These are phyloP conservation scores for Aspergillus sp. DNA, from an alignment of 2,329 filamentous ascomycete genomes.

Conservation along the genomic window DNA sequence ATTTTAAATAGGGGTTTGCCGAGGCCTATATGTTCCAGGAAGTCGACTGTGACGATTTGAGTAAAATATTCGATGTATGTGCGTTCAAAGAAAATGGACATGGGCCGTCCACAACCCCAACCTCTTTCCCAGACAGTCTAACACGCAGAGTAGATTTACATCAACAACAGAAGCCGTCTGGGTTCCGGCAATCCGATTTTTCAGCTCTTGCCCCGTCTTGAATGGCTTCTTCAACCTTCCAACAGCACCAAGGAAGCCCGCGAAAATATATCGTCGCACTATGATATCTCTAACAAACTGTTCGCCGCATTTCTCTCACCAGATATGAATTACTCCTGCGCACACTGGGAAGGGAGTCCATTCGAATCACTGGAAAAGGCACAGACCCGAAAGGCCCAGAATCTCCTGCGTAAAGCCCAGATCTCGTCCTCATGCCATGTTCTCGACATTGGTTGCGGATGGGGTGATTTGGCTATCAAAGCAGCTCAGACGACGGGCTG, in stretches of 20 bases:
- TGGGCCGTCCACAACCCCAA: background rate
- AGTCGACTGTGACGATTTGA: constrained; percentile 56
- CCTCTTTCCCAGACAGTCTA: constrained; percentile 29
- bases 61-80: constrained; percentile 55
- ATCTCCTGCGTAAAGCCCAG: constrained; percentile 56
- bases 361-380: constrained; percentile 40
- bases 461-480: constrained; percentile 64
- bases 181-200: constrained; percentile 5
- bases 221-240: constrained; percentile 46
- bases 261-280: constrained; percentile 62
- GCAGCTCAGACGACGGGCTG: constrained; percentile 59
- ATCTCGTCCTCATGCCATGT: constrained; percentile 59
- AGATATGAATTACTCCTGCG: constrained; percentile 45
- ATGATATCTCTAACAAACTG: constrained; percentile 52
- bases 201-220: constrained; percentile 3
- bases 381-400: constrained; percentile 57
- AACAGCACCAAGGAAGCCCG: constrained; percentile 51
- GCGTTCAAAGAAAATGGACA: background rate
- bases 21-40: constrained; percentile 67
- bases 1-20: constrained; percentile 51
- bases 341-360: constrained; percentile 49
- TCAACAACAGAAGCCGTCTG: constrained; percentile 50
- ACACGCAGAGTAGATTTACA: constrained; percentile 48
- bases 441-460: constrained; percentile 66
- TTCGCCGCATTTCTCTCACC: constrained; percentile 16